Evolutionary conservation across 192 early-diverging fungal species (phyloP), one percentile per base, ranked within the genome.

Genomic region (Geranomyces michiganensis): DNA sequence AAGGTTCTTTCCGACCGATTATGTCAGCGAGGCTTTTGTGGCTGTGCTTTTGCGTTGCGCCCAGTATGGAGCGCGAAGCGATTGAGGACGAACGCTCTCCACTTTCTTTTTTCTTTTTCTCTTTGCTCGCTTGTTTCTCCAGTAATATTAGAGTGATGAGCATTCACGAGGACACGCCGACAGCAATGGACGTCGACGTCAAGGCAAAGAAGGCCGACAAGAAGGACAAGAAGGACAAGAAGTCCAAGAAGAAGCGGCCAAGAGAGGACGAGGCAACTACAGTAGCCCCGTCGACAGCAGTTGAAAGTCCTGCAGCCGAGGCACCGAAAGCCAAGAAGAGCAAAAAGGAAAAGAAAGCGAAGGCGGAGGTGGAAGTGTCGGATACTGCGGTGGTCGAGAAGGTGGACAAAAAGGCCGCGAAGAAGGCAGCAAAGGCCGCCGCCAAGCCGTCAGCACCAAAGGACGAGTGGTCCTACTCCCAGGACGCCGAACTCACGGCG

Each of bases 161-260:
- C 51, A 53, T n/a, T 24, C n/a, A 53, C 51, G 51, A 53, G 7
- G 51, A 53, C 19, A 53, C 51, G 26, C 1, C 67, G 30, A 49
- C 30, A 22, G 48, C 24, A 17, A 68, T 30, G 27, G 67, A 56
- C 29, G 55, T 68, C 17, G 53, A 68, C 15, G 64, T 26, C 51
- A n/a, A n/a, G 36, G 64, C 22, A 13, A 22, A 8, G 26, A 48
- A 32, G 14, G 26, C 49, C 43, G 64, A 61, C 21, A 47, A 68
- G 26, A 22, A 1, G 32, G 47, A 47, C 5, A 64, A 49, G 44
- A 45, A 71, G 65, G 62, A 83, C 27, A 73, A 72, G 47, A 84
- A 85, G 59, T 56, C 69, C 41, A 86, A 84, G 76, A 9, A 51
- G 66, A n/a, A 30, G 21, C 60, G n/a, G 60, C 29, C 10, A 9